Conservation (phyloP, 2,329 filamentous ascomycete species). For the Xylaria sp. region DNA sequence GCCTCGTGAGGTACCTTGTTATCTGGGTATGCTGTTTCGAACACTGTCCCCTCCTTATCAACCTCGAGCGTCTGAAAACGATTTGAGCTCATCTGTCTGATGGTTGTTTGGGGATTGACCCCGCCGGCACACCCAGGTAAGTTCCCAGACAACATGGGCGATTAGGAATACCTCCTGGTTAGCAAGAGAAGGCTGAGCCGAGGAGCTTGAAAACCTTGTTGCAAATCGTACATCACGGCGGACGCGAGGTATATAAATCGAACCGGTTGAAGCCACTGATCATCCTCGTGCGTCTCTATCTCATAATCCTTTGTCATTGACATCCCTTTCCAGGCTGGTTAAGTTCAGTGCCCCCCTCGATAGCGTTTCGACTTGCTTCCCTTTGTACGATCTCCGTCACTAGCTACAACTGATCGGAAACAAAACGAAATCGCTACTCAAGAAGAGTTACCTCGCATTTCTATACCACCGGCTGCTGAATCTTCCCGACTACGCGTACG, state of each 20-base stretch:
- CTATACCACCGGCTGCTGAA: background rate
- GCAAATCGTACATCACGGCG: constrained; percentile 23
- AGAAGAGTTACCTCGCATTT: background rate
- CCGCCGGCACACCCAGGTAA: constrained; percentile 51
- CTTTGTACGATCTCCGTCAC: background rate
- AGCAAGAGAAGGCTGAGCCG: constrained; percentile 26
- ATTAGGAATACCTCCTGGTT: constrained; percentile 16
- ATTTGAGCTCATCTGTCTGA: constrained; percentile 54
- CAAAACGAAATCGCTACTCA: background rate
- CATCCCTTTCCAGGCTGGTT: constrained; percentile 10
- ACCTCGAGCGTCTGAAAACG: constrained; percentile 29
- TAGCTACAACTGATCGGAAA: background rate
- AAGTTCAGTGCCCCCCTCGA: constrained; percentile 1
- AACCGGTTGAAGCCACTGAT: constrained; percentile 34
- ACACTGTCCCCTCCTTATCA: constrained; percentile 24
- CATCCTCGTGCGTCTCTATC: constrained; percentile 14
- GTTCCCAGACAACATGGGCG: constrained; percentile 20
- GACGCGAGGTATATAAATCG: constrained; percentile 45
- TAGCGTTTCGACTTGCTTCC: constrained; percentile 7
- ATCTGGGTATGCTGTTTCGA: constrained; percentile 27
- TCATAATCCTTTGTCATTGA: constrained; percentile 8
- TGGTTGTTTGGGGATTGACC: constrained; percentile 57
- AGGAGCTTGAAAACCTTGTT: constrained; percentile 14
- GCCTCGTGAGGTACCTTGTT: constrained; percentile 20
- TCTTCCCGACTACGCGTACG: background rate